Evolutionary conservation across 2,329 filamentous ascomycete species (phyloP).

Genomic region (Geosmithia morbida): DNA sequence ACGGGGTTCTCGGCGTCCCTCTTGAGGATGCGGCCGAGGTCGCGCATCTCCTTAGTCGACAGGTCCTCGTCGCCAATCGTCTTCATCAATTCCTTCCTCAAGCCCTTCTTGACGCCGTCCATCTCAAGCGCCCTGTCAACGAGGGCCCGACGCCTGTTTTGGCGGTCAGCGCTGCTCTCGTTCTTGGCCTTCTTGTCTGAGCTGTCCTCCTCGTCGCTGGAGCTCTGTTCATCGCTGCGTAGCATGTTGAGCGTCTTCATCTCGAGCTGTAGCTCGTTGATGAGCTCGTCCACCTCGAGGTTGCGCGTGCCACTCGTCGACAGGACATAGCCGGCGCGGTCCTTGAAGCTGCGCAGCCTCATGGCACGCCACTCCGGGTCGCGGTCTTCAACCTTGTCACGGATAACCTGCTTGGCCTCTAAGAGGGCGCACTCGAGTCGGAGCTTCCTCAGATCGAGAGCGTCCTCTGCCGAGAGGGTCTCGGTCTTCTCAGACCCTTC

Average conservation of each 20-base stretch:
- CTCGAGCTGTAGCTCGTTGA: slow-evolving; percentile 15
- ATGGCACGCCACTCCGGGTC: not conserved
- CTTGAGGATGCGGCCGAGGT: slow-evolving; percentile 41
- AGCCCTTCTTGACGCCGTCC: not conserved
- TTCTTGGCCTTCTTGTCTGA: not conserved
- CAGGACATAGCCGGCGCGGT: not conserved
- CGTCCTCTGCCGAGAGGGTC: not conserved
- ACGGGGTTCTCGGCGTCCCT: slow-evolving; percentile 61
- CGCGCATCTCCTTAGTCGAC: slow-evolving; percentile 33
- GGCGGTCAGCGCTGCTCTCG: not conserved
- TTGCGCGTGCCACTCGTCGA: slow-evolving; percentile 4
- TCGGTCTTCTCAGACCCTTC: slow-evolving; percentile 3
- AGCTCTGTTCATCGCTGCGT: slow-evolving; percentile 13
- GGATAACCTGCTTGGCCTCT: slow-evolving; percentile 1
- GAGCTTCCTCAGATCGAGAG: not conserved
- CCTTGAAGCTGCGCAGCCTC: slow-evolving; percentile 1
- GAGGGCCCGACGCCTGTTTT: not conserved
- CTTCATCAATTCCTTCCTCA: slow-evolving; percentile 4
- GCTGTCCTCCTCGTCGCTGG: slow-evolving; percentile 3
- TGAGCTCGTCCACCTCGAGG: slow-evolving; percentile 12
- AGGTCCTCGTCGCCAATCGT: slow-evolving; percentile 19
- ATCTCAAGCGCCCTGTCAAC: not conserved
- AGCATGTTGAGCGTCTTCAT: slow-evolving; percentile 17
- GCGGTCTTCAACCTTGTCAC: slow-evolving; percentile 2
- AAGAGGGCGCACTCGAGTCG: slow-evolving; percentile 1